phyloP scores from a whole-genome alignment of 2,329 filamentous ascomycete species.

The Trichoderma sp. region DNA sequence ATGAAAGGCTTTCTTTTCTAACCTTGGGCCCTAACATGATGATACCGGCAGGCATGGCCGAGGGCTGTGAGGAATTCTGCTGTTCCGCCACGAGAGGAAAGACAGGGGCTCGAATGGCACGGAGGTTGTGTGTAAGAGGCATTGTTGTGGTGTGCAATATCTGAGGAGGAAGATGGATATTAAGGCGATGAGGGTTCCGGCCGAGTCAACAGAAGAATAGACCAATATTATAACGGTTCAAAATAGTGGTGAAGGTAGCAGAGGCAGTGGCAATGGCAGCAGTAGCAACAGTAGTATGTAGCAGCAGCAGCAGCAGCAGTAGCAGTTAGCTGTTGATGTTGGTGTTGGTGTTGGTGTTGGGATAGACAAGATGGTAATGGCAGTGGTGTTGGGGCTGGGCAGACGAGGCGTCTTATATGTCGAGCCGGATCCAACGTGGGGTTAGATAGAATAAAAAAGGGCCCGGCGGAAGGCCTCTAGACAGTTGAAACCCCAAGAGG shows the following conservation, averaged over 20 bases:
- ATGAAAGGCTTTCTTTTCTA: not conserved
- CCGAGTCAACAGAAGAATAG: not conserved
- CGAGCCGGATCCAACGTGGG: constrained; percentile 15
- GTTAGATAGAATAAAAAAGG: constrained; percentile 9
- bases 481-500: constrained; percentile 21
- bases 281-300: not conserved
- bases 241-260: not conserved
- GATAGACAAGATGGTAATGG: not conserved
- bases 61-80: not conserved
- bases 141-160: constrained; percentile 6
- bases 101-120: constrained; percentile 13
- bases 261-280: not conserved
- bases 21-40: constrained; percentile 27
- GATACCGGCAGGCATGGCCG: constrained; percentile 5
- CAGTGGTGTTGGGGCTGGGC: constrained; percentile 9
- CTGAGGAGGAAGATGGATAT: not conserved
- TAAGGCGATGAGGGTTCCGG: not conserved
- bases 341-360: not conserved
- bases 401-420: constrained; percentile 18
- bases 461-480: constrained; percentile 3
- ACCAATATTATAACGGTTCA: not conserved
- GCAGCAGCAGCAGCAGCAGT: not conserved
- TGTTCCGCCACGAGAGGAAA: not conserved
- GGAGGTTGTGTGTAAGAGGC: constrained; percentile 14
- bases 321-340: not conserved